These are phyloP conservation scores for Pseudonitzschia multiseries DNA, from an alignment of 108 stramenopile species.

Conservation along the genomic window DNA sequence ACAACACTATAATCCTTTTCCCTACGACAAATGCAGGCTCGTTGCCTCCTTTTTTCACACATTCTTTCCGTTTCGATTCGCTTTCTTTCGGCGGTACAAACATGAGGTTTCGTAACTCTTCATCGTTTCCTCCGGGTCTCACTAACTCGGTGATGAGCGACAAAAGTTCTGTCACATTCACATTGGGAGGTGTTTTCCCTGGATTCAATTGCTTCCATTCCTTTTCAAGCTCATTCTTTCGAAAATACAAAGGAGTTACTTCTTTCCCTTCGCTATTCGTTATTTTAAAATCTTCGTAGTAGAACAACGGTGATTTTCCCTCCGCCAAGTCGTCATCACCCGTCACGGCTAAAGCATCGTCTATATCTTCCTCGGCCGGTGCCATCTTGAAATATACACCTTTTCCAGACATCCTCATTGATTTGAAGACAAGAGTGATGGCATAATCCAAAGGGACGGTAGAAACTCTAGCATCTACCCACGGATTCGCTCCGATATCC, in stretches of 20 bases:
- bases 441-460: slow-evolving; percentile 80
- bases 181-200: slow-evolving; percentile 20
- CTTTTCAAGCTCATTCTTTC: slow-evolving; percentile 56
- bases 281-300: slow-evolving; percentile 65
- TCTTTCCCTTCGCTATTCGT: slow-evolving; percentile 26
- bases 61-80: slow-evolving; percentile 48
- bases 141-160: slow-evolving; percentile 59
- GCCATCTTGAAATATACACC: slow-evolving; percentile 71
- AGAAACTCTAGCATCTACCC: slow-evolving; percentile 67
- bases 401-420: slow-evolving; percentile 30
- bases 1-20: slow-evolving; percentile 65
- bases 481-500: slow-evolving; percentile 66
- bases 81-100: slow-evolving; percentile 72
- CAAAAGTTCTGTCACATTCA: slow-evolving; percentile 74
- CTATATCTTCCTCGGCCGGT: slow-evolving; percentile 62
- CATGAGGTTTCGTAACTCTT: slow-evolving; percentile 51
- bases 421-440: slow-evolving; percentile 59
- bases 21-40: slow-evolving; percentile 64
- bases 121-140: slow-evolving; percentile 48
- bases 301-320: slow-evolving; percentile 81
- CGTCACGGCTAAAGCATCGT: slow-evolving; percentile 59
- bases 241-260: slow-evolving; percentile 65
- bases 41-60: slow-evolving; percentile 52
- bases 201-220: slow-evolving; percentile 53
- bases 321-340: slow-evolving; percentile 67